These are phyloP conservation scores for Bromus sterilis DNA, from an alignment of 176 grass and related monocot species.

Conservation along the genomic window DNA sequence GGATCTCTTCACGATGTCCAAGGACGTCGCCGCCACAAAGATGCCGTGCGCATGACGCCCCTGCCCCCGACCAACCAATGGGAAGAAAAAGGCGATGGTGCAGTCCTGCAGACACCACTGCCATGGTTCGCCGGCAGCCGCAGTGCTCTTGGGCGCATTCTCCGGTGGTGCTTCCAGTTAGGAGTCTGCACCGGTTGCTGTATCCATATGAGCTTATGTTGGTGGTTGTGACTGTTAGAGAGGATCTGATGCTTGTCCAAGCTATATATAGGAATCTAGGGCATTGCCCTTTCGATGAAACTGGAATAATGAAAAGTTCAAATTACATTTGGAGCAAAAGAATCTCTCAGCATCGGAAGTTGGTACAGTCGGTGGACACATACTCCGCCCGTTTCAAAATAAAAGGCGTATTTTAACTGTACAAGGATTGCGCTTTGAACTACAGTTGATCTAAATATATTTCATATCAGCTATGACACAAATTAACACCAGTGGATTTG, in stretches of 20 bases:
- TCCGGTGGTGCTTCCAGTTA: not conserved
- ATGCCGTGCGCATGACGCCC: not conserved
- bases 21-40: constrained; percentile 5
- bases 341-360: not conserved
- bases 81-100: not conserved
- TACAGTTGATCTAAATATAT: not conserved
- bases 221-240: not conserved
- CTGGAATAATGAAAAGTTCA: not conserved
- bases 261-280: not conserved
- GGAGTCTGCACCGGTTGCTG: not conserved
- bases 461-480: too few species aligned
- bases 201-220: not conserved
- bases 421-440: not conserved
- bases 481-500: too few species aligned
- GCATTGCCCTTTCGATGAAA: not conserved
- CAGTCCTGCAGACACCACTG: not conserved
- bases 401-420: not conserved
- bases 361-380: not conserved
- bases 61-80: not conserved
- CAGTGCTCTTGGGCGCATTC: not conserved
- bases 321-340: not conserved
- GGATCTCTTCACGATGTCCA: constrained; percentile 40
- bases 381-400: not conserved
- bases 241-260: not conserved
- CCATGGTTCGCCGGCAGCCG: not conserved